phyloP scores from a whole-genome alignment of 2,329 filamentous ascomycete genomes.

The Monilinia fructicola region DNA sequence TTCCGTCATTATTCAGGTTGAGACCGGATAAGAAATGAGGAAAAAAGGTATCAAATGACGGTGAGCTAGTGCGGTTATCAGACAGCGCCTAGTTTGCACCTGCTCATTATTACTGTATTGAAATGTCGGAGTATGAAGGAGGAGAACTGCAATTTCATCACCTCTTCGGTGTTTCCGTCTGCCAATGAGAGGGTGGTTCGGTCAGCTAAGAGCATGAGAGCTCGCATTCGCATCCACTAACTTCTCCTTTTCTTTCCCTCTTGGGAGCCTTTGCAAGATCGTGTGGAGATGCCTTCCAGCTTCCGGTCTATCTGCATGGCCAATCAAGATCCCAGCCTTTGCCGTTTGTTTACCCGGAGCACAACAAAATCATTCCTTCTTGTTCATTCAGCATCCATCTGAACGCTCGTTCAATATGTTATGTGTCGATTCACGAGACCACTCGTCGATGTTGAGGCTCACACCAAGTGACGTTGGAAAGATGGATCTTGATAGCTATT shows the following conservation, averaged over 20 bases:
- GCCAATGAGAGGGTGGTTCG: background rate
- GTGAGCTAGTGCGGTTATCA: conserved; percentile 13
- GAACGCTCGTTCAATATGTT: conserved; percentile 4
- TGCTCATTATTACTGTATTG: too few relatives aligned
- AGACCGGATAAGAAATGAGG: background rate
- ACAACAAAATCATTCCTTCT: background rate
- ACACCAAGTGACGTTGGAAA: conserved; percentile 23
- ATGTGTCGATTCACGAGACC: background rate
- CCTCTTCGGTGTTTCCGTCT: conserved; percentile 15
- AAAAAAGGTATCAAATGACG: conserved; percentile 1
- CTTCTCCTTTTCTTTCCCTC: conserved; percentile 17
- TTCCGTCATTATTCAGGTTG: background rate
- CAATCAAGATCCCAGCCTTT: conserved; percentile 22
- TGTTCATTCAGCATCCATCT: background rate
- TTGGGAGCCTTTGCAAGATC: background rate
- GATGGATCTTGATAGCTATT: conserved; percentile 21
- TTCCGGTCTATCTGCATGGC: conserved; percentile 12
- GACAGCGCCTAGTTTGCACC: background rate
- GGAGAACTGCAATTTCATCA: conserved; percentile 5
- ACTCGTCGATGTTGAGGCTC: conserved; percentile 18
- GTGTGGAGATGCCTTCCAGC: conserved; percentile 23
- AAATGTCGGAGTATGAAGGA: conserved; percentile 13
- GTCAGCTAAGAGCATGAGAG: conserved; percentile 6
- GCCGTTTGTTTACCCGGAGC: conserved; percentile 20
- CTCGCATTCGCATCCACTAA: conserved; percentile 18